Evolutionary conservation across 1,139 yeast genomes (phyloP), one percentile per base, ranked within the genome.

Genomic region (Kluyveromyces sp.): DNA sequence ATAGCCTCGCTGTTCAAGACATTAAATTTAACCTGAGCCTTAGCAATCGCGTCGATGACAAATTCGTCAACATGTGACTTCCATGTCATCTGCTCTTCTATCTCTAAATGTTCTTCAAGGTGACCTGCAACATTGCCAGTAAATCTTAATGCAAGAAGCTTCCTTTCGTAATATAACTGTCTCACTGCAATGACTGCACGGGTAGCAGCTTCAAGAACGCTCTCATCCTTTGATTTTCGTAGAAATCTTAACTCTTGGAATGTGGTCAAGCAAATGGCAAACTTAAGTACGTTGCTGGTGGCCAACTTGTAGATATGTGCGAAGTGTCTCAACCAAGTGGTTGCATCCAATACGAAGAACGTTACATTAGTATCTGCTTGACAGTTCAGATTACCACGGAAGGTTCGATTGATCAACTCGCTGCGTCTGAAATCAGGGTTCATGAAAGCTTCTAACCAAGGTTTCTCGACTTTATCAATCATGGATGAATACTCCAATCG

Each of bases 301-400:
- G 83, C 77, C 54, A 86, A 77, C 59, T 83, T 83, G 66, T 74
- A 83, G 26, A 83, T 70, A 47, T 83, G 71, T 2, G 92, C 94
- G 60, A 88, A 83, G 58, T 83, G 89, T 54, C 83, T 81, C 50
- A 83, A 67, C 92, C 92, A 83, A 48, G 83, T 78, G 50, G 84
- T 83, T 6, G 94, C 83, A 64, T 83, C 94, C 45, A 83, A 68
- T 1, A 87, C 77, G 44, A 83, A 72, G 53, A 73, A 74, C 0
- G 88, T 80, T 34, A 77, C 64, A 8, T 45, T 45, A 18, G 48
- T 47, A 20, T 47, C 50, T 29, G 51, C 43, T 16, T 43, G 39
- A 20, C 50, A 47, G n/a, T 47, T 34, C 6, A 47, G 43, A 33
- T 46, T 46, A 11, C 47, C 51, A 2, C 29, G 40, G 41, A 17